Percentiles rank a stretch among this genome's conserved stretches.
These are phyloP conservation scores for Ammopiptanthus mongolicus DNA, from an alignment of 306 rosid genomes.

Conservation along the genomic window DNA sequence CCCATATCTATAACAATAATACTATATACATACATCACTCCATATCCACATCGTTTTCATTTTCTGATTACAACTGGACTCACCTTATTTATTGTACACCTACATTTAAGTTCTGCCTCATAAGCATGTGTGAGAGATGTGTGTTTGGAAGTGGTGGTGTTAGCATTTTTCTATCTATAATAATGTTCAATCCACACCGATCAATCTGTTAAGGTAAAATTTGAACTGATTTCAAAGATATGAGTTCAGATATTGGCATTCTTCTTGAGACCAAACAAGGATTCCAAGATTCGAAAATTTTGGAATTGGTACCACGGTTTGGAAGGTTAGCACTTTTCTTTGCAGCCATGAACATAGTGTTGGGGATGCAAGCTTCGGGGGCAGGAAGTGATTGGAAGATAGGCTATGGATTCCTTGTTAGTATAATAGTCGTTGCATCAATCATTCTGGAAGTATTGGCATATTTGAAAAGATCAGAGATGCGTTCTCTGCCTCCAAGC, in stretches of 20 bases:
- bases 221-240: slow-evolving; percentile 15
- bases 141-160: too few relatives aligned
- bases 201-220: background rate
- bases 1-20: background rate
- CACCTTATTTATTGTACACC: too few relatives aligned
- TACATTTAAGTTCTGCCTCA: too few relatives aligned
- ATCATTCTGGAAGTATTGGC: slow-evolving; percentile 65
- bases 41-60: too few relatives aligned
- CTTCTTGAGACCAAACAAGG: slow-evolving; percentile 68
- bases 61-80: too few relatives aligned
- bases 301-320: slow-evolving; percentile 95
- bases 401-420: slow-evolving; percentile 75
- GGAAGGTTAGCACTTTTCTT: slow-evolving; percentile 90
- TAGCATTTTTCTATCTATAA: background rate
- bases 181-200: background rate
- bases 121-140: too few relatives aligned
- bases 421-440: slow-evolving; percentile 49
- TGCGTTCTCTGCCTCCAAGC: slow-evolving; percentile 42
- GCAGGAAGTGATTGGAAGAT: slow-evolving; percentile 78
- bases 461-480: slow-evolving; percentile 62
- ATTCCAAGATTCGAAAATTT: slow-evolving; percentile 57
- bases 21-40: too few relatives aligned
- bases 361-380: slow-evolving; percentile 77
- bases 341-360: slow-evolving; percentile 76
- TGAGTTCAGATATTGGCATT: slow-evolving; percentile 68